phyloP scores from a whole-genome alignment of 108 stramenopile genomes.

The Cyclotella kingstonii region DNA sequence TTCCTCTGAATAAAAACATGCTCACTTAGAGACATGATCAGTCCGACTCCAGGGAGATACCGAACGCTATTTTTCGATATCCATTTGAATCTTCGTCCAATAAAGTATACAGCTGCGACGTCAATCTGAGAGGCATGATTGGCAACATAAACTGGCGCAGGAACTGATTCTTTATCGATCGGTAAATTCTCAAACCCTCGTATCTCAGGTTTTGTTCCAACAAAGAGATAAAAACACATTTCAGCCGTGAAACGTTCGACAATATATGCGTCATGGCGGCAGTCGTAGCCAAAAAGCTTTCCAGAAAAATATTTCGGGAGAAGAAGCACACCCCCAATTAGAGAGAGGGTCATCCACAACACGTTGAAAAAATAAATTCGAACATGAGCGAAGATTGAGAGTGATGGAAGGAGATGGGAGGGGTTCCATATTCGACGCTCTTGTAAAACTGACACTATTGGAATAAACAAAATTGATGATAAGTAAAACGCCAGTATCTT shows the following conservation, averaged over 20 bases:
- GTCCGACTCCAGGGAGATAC: conserved; percentile 76
- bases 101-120: conserved; percentile 52
- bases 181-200: conserved; percentile 63
- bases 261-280: conserved; percentile 41
- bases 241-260: conserved; percentile 29
- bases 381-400: conserved; percentile 50
- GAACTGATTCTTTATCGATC: conserved; percentile 19
- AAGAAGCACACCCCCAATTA: conserved; percentile 50
- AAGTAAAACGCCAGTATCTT: too few species aligned
- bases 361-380: conserved; percentile 71
- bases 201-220: conserved; percentile 54
- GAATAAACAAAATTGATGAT: conserved; percentile 21
- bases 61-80: conserved; percentile 70
- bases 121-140: conserved; percentile 85
- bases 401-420: conserved; percentile 48
- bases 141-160: conserved; percentile 76
- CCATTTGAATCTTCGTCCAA: conserved; percentile 66
- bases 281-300: conserved; percentile 24
- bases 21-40: conserved; percentile 60
- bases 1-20: conserved; percentile 75
- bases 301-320: conserved; percentile 43
- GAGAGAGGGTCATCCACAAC: conserved; percentile 58
- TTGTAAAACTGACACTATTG: conserved; percentile 50
- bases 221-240: conserved; percentile 17
- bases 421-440: conserved; percentile 76